Evolutionary conservation across 2,329 filamentous ascomycete genomes (phyloP), one percentile per base, ranked within the genome.

Genomic region (Aureobasidium sp.): DNA sequence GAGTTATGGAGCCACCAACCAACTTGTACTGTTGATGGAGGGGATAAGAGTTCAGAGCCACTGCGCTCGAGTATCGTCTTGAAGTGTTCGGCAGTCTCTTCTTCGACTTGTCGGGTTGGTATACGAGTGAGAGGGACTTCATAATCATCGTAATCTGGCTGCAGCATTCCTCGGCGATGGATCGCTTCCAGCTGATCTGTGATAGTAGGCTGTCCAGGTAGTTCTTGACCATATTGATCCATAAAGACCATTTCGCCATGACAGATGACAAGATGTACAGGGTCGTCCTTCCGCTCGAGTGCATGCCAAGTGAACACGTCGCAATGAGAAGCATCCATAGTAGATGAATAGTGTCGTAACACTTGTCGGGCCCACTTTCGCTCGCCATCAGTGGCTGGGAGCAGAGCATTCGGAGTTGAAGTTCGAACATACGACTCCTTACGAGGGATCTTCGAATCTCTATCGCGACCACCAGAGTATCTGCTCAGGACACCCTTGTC

Each of bases 271-370:
- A 60, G 57, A 42, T 60, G 57, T 17, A 60, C 57, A 17, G 57
- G 57, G 14, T 60, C 57, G 27, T 40, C 45, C 31, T 44, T 45
- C 15, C 57, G 57, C 8, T 60, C 57, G 5, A 60, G 33, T n/a
- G 57, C 57, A 33, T 60, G 57, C 57, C 57, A 60, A 12, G 57
- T 60, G 35, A 60, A 60, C 11, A 60, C 45, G 3, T 60, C 37
- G 35, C 57, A 60, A 5, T 60, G 45, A 3, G 57, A 50, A 35
- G 45, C 29, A 33, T 60, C 45, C 44, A 60, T n/a, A 5, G 57
- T 45, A 33, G 57, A 17, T 3, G 44, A 60, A 14, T 50, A 50
- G 19, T 50, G 50, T 24, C 45, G 33, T 15, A 60, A 22, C 4
- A 60, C 45, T 22, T 60, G 33, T 42, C 57, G 44, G 9, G 45